Evolutionary conservation across 345 rosid genomes (phyloP), one percentile per base, ranked within the genome.

Genomic region (Trapa incisa): DNA sequence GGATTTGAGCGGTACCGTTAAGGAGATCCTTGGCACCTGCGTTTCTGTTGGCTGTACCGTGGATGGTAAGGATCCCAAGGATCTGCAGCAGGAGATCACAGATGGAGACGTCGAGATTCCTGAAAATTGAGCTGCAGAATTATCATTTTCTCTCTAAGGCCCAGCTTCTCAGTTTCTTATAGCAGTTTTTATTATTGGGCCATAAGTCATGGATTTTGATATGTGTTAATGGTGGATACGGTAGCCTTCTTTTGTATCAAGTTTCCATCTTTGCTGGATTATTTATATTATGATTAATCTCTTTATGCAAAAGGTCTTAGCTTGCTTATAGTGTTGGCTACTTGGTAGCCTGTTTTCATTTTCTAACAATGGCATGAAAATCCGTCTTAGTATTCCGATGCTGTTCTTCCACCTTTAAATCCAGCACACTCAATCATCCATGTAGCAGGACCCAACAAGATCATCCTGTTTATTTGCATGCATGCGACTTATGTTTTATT

Each of bases 1-100:
- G 80, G 83, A 87, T 5, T 60, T 87, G 63, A 76, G 80, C 2
- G 90, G 93, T 0, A 78, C 87, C 1, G 90, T 87, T 65, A 87
- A 86, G 68, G 93, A 87, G 82, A 87, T 87, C 47, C 65, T 87
- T 3, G 93, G 93, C 10, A 87, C 93, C 16, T 87, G 93, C 22
- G 93, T 87, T 0, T 85, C 90, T 0, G 93, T 87, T 29, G 93
- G 93, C 5, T 87, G 93, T 52, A 85, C 85, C 17, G 93, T 87
- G 1, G 93, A 87, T 73, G 90, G 87, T 6, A 87, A 87, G 73
- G 83, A 85, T 73, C 88, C 88, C 0, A 83, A 77, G 79, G 87
- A 83, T 72, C 72, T 87, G 67, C 90, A 88, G 72, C 74, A 86
- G 68, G 95, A 86, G 80, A 84, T 88, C 48, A 66, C 73, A 53